Base-by-base conservation (phyloP, 2,329 filamentous ascomycete species). In the Onygenales sp. region DNA sequence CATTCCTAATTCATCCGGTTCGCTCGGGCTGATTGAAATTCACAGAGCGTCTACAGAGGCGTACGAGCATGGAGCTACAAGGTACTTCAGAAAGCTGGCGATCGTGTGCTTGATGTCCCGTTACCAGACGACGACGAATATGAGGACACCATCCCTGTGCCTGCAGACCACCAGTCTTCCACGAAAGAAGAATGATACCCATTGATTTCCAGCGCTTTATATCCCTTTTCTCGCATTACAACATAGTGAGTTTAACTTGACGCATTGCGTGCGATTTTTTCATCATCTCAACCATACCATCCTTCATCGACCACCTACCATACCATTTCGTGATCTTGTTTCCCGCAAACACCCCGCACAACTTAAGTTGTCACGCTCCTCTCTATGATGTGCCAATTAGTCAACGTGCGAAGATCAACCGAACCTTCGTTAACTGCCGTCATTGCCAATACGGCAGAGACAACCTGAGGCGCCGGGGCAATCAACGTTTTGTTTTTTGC, bases 351-450 rank as follows among this genome's bases (percentile, higher is more conserved):
- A 33, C 43, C 33, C 31, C 87, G 89, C 89, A 92, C 87, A 86
- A 87, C 87, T 86, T 95, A 87, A 95, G 90, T 93, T 95, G 88
- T 81, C 89, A 90, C 81, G 80, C 83, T 77, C 77, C 78, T 81
- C 75, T 79, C 86, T 81, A 81, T 92, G 84, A 83, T 82, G 82
- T 90, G 88, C 84, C 86, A 84, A 93, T 91, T 84, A 93, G 90
- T 95, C 90, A 87, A 83, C 84, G 86, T 94, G 90, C 90, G 88
- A 78, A 95, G 78, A 95, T 80, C 60, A 63, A 79, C 63, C 61
- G 51, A 63, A 57, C 61, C 64, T 68, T 66, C 61, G 35, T 58
- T 64, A 69, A 69, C 67, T 61, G 61, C 62, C 59, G 57, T 50
- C 46, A 32, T 50, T 41, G 14, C 41, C 42, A 38, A n/a, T 38